Base-by-base conservation (phyloP, 805 yeast species). In the Cyberlindnera mississippiensis region DNA sequence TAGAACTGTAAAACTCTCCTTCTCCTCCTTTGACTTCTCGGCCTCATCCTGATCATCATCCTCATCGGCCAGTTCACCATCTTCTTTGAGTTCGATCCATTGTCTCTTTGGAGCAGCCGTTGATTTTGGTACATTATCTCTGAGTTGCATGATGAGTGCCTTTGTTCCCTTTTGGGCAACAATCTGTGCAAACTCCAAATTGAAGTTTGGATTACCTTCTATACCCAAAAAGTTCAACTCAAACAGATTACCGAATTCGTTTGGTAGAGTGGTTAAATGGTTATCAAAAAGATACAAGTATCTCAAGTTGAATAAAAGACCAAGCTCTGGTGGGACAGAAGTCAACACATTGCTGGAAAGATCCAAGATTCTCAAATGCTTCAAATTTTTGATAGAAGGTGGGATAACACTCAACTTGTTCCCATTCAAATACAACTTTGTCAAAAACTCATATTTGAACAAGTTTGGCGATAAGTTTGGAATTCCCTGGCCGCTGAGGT, bases 251-350 rank as follows among this genome's bases (percentile, higher is more conserved):
- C 98, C 96, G 62, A 93, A 80, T 59, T 85, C 93, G 62, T 67
- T 72, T 2, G 99, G 99, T 48, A 93, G 67, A 1, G 77, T 74
- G 40, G 72, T 69, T 50, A 93, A 69, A 60, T 82, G 76, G 64
- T 93, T 93, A 63, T 93, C 97, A 66, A 93, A 91, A 41, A 89
- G 71, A 56, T 88, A 88, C 37, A 93, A 69, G 60, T 82, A 90
- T 53, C 86, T 78, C 62, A 93, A 73, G 54, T 82, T 82, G 64
- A 73, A 85, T 53, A 95, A 75, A 60, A 82, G 71, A 3, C 98
- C 98, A 49, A 93, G 67, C 57, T 90, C 96, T 2, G 75, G 61
- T 16, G 98, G 97, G n/a, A 93, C 69, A 37, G 74, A 75, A 2
- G 73, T 71, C 42, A 93, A 67, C 45, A 73, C 63, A 61, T 93